Percentiles rank a stretch among this genome's conserved stretches.
Conservation (phyloP, 768 basidiomycete genomes). For the Kwoniella sp. region DNA sequence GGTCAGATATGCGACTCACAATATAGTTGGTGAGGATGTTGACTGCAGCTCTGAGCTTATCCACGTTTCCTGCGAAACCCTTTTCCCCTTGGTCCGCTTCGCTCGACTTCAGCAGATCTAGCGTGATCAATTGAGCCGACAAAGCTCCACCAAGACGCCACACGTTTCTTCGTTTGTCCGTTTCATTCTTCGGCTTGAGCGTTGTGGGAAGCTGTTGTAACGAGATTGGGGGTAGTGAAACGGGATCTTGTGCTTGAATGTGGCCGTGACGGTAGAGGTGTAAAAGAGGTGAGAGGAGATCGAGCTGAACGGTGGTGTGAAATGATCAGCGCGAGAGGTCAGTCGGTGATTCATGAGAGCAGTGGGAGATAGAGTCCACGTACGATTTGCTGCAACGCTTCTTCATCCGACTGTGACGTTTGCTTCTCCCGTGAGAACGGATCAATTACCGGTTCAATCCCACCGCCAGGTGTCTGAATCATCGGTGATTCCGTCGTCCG, state of each 20-base stretch:
- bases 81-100: constrained; percentile 4
- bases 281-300: constrained; percentile 41
- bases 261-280: constrained; percentile 43
- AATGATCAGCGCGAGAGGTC: not conserved
- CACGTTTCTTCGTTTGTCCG: constrained; percentile 38
- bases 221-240: constrained; percentile 41
- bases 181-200: constrained; percentile 34
- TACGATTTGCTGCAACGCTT: constrained; percentile 36
- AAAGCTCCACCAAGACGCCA: constrained; percentile 38
- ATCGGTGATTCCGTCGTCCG: constrained; percentile 22
- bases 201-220: constrained; percentile 28
- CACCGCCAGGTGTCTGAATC: constrained; percentile 18
- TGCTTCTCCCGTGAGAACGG: not conserved
- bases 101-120: constrained; percentile 22
- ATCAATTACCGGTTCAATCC: not conserved
- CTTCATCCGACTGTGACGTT: not conserved
- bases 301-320: constrained; percentile 18
- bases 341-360: not conserved
- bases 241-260: constrained; percentile 44
- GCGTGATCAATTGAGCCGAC: constrained; percentile 14
- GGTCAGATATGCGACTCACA: constrained; percentile 23
- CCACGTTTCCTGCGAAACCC: constrained; percentile 1
- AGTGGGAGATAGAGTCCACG: not conserved
- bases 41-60: constrained; percentile 21
- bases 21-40: constrained; percentile 42